phyloP scores from a whole-genome alignment of 176 grass and related monocot genomes.

The Eragrostis nindensis region DNA sequence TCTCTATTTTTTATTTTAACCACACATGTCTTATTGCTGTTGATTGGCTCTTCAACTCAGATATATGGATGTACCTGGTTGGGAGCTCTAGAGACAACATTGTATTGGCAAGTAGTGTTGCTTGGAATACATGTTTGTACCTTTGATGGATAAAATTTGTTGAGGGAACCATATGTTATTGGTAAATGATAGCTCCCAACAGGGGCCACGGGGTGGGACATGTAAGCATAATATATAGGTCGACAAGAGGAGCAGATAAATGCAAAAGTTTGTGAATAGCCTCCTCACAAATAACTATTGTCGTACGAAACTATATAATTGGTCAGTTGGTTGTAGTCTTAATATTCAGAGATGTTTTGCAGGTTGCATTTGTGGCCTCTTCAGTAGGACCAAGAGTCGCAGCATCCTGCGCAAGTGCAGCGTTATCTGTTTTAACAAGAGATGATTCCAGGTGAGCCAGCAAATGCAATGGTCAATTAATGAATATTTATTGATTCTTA shows the following conservation, averaged over 20 bases:
- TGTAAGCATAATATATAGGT: conserved; percentile 21
- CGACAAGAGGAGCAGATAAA: not conserved
- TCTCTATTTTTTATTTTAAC: too few species aligned
- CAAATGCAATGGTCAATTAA: conserved; percentile 26
- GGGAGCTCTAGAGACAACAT: not conserved
- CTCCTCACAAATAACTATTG: conserved; percentile 21
- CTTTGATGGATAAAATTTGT: conserved; percentile 27
- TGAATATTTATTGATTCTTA: conserved; percentile 15
- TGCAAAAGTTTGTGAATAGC: not conserved
- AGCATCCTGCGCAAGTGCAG: conserved; percentile 92
- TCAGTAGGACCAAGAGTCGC: conserved; percentile 95
- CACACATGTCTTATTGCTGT: conserved; percentile 11
- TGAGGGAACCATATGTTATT: not conserved
- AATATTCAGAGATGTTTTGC: conserved; percentile 40
- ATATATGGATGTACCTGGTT: conserved; percentile 31
- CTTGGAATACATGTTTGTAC: conserved; percentile 6
- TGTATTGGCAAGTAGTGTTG: not conserved
- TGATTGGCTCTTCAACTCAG: conserved; percentile 6
- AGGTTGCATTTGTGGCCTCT: conserved; percentile 94
- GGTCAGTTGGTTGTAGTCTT: not conserved
- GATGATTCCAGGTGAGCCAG: conserved; percentile 72
- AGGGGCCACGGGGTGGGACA: not conserved
- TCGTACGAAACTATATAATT: conserved; percentile 42
- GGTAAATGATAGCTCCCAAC: conserved; percentile 4
- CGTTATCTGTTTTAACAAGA: conserved; percentile 74